Percentiles rank a stretch among this genome's conserved stretches.
Evolutionary conservation across 306 rosid genomes (phyloP).

Genomic region (Casuarina cunninghamiana): DNA sequence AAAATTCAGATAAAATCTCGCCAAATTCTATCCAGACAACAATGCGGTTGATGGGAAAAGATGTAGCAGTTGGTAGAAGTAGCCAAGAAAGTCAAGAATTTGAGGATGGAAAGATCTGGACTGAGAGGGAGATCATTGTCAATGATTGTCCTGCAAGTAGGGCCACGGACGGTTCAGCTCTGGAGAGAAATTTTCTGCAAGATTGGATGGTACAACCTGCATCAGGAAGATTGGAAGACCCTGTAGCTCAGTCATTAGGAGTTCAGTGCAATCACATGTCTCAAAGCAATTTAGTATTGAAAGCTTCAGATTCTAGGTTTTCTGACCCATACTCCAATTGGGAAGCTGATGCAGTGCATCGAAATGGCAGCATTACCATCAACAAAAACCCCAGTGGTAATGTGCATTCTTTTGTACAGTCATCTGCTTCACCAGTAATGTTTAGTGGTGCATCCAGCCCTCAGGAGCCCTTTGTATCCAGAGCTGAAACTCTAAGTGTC

Average conservation of each 20-base stretch:
- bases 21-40: constrained; percentile 65
- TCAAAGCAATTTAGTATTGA: constrained; percentile 33
- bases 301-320: constrained; percentile 37
- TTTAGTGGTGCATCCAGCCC: constrained; percentile 40
- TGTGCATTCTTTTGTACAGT: constrained; percentile 39
- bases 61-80: constrained; percentile 87
- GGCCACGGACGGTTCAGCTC: constrained; percentile 33
- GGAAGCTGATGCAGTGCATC: constrained; percentile 38
- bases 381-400: constrained; percentile 40
- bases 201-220: constrained; percentile 43
- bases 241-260: constrained; percentile 32
- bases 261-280: constrained; percentile 34
- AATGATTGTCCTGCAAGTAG: constrained; percentile 42
- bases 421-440: constrained; percentile 40
- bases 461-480: constrained; percentile 50
- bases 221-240: constrained; percentile 34
- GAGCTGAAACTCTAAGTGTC: constrained; percentile 50
- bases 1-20: constrained; percentile 44
- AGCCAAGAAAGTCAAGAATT: constrained; percentile 53
- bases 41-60: constrained; percentile 98
- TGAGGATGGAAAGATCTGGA: constrained; percentile 61
- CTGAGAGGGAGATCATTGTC: constrained; percentile 51
- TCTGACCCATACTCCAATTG: constrained; percentile 40
- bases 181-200: constrained; percentile 50
- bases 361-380: constrained; percentile 40